Conservation (phyloP, 306 rosid species). For the Casuarina cunninghamiana region DNA sequence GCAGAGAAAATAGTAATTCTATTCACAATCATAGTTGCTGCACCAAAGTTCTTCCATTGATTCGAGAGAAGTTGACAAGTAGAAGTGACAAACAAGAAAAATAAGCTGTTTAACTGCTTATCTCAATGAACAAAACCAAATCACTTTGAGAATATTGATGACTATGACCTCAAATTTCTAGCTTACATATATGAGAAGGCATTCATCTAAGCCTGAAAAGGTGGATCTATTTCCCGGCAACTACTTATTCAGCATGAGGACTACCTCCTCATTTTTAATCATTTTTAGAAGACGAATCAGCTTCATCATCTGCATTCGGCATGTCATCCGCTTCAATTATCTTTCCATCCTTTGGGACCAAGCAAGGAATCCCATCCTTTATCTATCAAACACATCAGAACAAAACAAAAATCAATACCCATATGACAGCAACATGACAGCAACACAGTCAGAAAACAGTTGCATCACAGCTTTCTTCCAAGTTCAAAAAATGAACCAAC, state of each 20-base stretch:
- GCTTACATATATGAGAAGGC: background rate
- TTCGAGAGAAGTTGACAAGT: background rate
- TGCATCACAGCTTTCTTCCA: background rate
- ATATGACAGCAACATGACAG: background rate
- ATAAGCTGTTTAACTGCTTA: background rate
- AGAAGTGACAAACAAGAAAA: background rate
- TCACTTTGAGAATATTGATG: background rate
- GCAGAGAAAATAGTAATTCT: background rate
- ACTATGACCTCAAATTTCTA: background rate
- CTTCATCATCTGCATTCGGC: conserved; percentile 34
- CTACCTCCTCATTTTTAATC: conserved; percentile 31
- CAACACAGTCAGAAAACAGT: background rate
- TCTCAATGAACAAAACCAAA: background rate
- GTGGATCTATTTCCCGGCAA: background rate
- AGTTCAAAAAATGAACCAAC: background rate
- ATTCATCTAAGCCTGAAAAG: background rate
- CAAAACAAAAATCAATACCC: conserved; percentile 15
- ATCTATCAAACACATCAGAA: conserved; percentile 42
- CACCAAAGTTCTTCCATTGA: background rate
- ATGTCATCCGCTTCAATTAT: conserved; percentile 52
- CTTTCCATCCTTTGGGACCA: conserved; percentile 84
- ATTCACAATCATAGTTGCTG: background rate
- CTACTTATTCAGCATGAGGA: conserved; percentile 15
- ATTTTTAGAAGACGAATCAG: conserved; percentile 26
- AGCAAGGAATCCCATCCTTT: conserved; percentile 73